Base-by-base conservation (phyloP, 192 early-diverging fungal species). In the Backusella tarrabulga region DNA sequence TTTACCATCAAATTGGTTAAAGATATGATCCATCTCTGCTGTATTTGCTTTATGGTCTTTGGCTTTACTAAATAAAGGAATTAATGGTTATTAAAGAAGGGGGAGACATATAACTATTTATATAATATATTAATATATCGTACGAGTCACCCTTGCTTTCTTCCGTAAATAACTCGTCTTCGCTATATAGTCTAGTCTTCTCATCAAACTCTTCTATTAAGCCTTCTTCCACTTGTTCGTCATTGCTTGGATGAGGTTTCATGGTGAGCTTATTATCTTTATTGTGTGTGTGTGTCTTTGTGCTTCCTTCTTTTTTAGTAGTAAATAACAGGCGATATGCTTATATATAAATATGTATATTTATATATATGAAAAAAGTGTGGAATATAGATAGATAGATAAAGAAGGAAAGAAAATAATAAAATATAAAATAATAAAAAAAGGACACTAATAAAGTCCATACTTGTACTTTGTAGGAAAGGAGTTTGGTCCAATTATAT, bases 151-250 rank as follows among this genome's bases (percentile, higher is more conserved):
- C 68, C 38, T 68, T 32, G 29, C 12, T 40, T 70, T 40, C 68
- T 40, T 70, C 68, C 26, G 56, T 29, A 63, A 63, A 63, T 63
- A 40, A 23, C 35, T 74, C 19, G 35, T 74, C 56, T 8, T 74
- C 73, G 26, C 63, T 56, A 5, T 67, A 40, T 23, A 74, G 52
- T 29, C 54, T 56, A 36, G 60, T 23, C 38, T 74, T 74, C 40
- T 74, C 73, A 40, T 74, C 73, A 74, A 74, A 66, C 73, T 74
- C 73, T 60, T 74, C 73, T 40, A 74, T 35, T n/a, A 74, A 38
- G 34, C 60, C 73, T 63, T 74, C 73, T 60, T 36, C 50, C 34
- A 63, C 23, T 32, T 21, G 71, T 44, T 68, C 67, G n/a, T 72
- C 71, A 44, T 72, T 72, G 15, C 34, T 34, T 7, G 15, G 67